Evolutionary conservation across 2,329 filamentous ascomycete species (phyloP).

Genomic region (Mycosphaerella arachidis): DNA sequence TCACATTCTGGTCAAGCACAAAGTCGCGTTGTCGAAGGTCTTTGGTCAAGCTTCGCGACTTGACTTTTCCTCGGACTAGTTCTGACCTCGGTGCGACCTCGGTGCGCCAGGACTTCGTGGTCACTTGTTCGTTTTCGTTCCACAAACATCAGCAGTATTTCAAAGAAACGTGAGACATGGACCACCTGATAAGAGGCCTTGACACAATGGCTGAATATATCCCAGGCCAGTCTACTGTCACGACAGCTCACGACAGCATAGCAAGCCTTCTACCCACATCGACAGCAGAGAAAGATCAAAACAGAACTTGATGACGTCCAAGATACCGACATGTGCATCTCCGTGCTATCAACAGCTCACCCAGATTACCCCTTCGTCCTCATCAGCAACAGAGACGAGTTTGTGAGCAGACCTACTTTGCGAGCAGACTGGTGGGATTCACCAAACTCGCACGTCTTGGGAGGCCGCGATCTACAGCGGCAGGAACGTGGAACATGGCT

Average conservation of each 20-base stretch:
- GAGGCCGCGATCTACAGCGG: slow-evolving; percentile 58
- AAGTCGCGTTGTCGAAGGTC: not conserved
- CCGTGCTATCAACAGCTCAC: slow-evolving; percentile 46
- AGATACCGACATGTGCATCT: slow-evolving; percentile 43
- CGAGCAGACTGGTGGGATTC: slow-evolving; percentile 56
- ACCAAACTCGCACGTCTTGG: slow-evolving; percentile 53
- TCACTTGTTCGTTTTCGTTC: not conserved
- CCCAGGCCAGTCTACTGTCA: not conserved
- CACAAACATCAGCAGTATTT: not conserved
- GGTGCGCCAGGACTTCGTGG: not conserved
- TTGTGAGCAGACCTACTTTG: slow-evolving; percentile 57
- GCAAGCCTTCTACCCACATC: not conserved
- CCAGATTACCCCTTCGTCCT: slow-evolving; percentile 48
- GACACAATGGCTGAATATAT: not conserved
- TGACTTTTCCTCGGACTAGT: not conserved
- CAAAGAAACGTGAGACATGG: not conserved
- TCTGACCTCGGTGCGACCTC: not conserved
- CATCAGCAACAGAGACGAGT: slow-evolving; percentile 55
- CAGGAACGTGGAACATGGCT: slow-evolving; percentile 60
- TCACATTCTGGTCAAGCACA: slow-evolving; percentile 15
- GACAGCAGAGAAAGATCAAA: not conserved
- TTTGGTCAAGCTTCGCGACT: not conserved
- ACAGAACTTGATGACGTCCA: not conserved
- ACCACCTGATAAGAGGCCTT: not conserved
- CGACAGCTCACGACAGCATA: not conserved